A percentile compares a stretch with the other conserved stretches of the same genome.
Conservation (phyloP, 176 grass and related monocot species). For the Dendrocalamus sinicus region DNA sequence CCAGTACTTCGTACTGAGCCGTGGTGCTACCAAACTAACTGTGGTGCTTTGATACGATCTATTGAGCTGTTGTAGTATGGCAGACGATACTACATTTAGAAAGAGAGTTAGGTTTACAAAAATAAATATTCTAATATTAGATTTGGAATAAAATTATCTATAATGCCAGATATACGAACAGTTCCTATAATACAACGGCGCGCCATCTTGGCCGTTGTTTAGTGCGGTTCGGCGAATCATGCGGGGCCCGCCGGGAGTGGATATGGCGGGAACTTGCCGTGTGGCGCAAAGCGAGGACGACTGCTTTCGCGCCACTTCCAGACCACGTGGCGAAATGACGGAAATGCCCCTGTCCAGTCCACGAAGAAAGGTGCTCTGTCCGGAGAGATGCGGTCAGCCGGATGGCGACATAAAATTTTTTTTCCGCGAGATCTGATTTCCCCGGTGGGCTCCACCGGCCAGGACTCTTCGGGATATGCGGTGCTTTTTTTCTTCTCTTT, state of each 20-base stretch:
- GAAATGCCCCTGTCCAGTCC: neutral
- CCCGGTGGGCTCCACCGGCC: neutral
- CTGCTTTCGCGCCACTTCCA: slow-evolving; percentile 45
- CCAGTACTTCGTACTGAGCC: too few species aligned
- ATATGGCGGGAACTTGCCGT: slow-evolving; percentile 48
- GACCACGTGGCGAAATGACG: slow-evolving; percentile 5
- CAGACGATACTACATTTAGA: too few species aligned
- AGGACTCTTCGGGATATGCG: neutral
- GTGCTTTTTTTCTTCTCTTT: neutral
- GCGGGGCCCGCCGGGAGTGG: neutral
- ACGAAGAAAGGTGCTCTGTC: neutral
- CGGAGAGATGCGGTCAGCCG: neutral
- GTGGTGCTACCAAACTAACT: too few species aligned
- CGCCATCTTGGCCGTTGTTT: neutral
- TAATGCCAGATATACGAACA: too few species aligned
- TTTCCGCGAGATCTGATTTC: neutral
- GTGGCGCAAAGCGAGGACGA: neutral
- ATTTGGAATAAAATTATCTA: too few species aligned
- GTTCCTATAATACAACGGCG: neutral
- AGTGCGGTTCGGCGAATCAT: neutral
- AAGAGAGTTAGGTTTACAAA: too few species aligned
- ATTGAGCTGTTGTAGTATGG: too few species aligned
- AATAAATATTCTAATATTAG: too few species aligned
- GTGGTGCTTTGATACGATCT: too few species aligned
- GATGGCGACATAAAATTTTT: slow-evolving; percentile 1